Evolutionary conservation across 2,329 filamentous ascomycete genomes (phyloP), one percentile per base, ranked within the genome.

Genomic region (Arthroderma sp.): DNA sequence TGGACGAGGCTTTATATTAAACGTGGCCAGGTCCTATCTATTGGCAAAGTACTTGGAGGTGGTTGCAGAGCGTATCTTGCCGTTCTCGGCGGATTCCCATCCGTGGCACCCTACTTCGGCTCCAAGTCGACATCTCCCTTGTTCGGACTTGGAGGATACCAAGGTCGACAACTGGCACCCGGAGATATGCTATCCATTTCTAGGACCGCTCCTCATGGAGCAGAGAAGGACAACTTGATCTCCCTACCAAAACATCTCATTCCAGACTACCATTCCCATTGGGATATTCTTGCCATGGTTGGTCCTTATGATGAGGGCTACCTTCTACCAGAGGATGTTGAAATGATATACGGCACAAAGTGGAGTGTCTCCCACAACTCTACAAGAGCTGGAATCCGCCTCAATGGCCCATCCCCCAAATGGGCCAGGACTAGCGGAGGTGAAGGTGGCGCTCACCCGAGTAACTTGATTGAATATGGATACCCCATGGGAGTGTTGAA

Each of bases 401-500:
- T 82, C 0, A 58, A 77, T 1, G 78, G 78, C 0, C 75, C 77
- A 0, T 68, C 70, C 0, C 74, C 75, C 0, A 68, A 71, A 49
- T 82, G 74, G 72, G 73, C 75, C 9, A 65, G 78, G 5, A 57
- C 68, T 30, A 70, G 76, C 50, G 78, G 78, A 7, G 78, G 77
- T 0, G 77, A 79, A 48, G 78, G 76, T 5, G 78, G 78, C 7
- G 68, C 73, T 1, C 78, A 82, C 56, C 78, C 78, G 0, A 71
- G 66, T 31, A 78, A 80, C 49, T 53, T 75, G 10, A 68, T 75
- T 22, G 73, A 77, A 49, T 77, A 79, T 50, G 75, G 76, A 2
- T 81, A 79, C 54, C 72, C 73, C 0, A 55, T 75, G 1, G 75
- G 75, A 0, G 69, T 70, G 0, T 53, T 80, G 28, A 79, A 78